Evolutionary conservation across 2,329 filamentous ascomycete genomes (phyloP).

Genomic region (Pleurostoma richardsiae): DNA sequence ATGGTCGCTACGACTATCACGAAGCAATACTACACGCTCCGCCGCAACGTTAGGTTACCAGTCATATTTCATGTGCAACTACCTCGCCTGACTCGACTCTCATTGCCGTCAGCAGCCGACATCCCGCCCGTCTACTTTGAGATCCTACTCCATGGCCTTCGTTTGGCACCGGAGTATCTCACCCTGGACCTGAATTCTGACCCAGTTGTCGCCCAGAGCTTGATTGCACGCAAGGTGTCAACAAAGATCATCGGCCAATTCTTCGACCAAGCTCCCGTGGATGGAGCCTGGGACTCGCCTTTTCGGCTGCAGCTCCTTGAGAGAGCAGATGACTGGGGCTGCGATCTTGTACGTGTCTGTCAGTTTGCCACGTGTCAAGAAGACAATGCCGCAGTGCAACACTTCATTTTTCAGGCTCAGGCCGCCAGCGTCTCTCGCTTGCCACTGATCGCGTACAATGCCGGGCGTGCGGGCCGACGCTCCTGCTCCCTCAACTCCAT

Average conservation of each 20-base stretch:
- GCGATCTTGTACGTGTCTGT: slow-evolving; percentile 45
- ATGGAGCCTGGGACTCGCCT: slow-evolving; percentile 26
- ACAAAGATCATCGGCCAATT: slow-evolving; percentile 53
- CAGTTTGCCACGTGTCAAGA: slow-evolving; percentile 39
- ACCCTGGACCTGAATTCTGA: slow-evolving; percentile 47
- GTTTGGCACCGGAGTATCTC: slow-evolving; percentile 59
- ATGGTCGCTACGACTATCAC: no score
- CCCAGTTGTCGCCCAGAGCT: no score
- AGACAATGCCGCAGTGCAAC: slow-evolving; percentile 45
- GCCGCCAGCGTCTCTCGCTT: slow-evolving; percentile 22
- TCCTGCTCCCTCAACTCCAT: slow-evolving; percentile 51
- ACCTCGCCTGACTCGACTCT: no score
- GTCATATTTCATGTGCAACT: no score
- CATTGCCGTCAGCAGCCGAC: no score
- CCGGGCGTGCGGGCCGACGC: slow-evolving; percentile 41
- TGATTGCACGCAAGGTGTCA: slow-evolving; percentile 41
- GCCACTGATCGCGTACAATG: slow-evolving; percentile 47
- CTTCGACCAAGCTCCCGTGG: slow-evolving; percentile 18
- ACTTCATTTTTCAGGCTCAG: slow-evolving; percentile 38
- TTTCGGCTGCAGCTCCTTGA: background rate
- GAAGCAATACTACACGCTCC: no score
- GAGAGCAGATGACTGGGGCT: slow-evolving; percentile 37
- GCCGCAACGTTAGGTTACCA: no score
- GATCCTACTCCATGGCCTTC: slow-evolving; percentile 53
- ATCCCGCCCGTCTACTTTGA: slow-evolving; percentile 39